Percentiles rank a stretch among this genome's conserved stretches.
Conservation (phyloP, 1,284 basidiomycete genomes). For the Cryptococcus wingfieldii region DNA sequence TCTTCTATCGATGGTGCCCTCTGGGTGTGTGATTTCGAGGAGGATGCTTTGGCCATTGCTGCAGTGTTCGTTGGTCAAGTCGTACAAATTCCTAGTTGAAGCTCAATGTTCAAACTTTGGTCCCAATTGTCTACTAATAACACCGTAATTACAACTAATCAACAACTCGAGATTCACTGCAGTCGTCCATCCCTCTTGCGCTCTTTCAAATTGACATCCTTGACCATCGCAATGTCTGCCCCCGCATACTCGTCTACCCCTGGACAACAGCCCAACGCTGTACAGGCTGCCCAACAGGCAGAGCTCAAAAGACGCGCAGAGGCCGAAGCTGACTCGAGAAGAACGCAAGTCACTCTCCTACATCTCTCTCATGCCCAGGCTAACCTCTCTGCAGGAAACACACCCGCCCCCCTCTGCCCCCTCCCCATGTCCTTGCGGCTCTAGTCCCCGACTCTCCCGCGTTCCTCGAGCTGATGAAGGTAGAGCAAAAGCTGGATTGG, state of each 20-base stretch:
- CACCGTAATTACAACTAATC: background rate
- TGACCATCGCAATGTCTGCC: slow-evolving; percentile 15
- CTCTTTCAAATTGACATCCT: slow-evolving; percentile 12
- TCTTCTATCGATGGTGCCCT: slow-evolving; percentile 19
- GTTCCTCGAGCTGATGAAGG: slow-evolving; percentile 78
- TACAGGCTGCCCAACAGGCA: background rate
- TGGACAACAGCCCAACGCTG: background rate
- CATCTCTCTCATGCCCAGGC: background rate
- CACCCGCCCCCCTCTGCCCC: slow-evolving; percentile 43
- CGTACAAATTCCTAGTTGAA: no score
- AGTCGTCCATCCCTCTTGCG: background rate
- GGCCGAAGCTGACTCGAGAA: slow-evolving; percentile 10
- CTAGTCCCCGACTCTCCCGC: slow-evolving; percentile 72
- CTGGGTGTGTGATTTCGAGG: background rate
- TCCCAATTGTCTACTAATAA: background rate
- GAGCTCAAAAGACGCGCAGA: slow-evolving; percentile 16
- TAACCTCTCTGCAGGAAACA: slow-evolving; percentile 24
- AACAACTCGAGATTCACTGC: background rate
- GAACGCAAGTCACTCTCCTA: no score
- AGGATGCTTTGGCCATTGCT: slow-evolving; percentile 8
- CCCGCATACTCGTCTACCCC: background rate
- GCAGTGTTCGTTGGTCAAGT: background rate
- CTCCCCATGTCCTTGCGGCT: slow-evolving; percentile 43
- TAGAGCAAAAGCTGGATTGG: slow-evolving; percentile 93
- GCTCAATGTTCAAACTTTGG: no score